Percentiles rank a stretch among this genome's conserved stretches.
phyloP scores from a whole-genome alignment of 2,329 filamentous ascomycete genomes.

The Talaromyces sp. region DNA sequence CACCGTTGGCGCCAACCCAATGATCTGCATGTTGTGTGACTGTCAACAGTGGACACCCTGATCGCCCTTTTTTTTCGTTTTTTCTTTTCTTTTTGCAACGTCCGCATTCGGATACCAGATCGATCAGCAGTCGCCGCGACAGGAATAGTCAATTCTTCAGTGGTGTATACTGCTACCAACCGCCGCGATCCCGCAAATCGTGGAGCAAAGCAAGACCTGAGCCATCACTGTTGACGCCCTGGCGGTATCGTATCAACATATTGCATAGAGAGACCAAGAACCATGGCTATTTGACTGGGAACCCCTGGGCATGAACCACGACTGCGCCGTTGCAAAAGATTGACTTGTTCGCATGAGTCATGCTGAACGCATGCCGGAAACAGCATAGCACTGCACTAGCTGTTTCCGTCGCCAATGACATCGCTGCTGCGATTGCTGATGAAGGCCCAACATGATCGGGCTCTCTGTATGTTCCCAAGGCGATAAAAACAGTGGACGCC shows the following conservation, averaged over 20 bases:
- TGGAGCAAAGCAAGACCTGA: neutral
- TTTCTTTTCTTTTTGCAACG: neutral
- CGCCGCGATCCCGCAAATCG: neutral
- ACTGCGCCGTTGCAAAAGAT: neutral
- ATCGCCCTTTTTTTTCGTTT: neutral
- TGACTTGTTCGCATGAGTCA: neutral
- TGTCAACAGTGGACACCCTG: neutral
- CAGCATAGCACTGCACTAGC: neutral
- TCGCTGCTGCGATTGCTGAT: neutral
- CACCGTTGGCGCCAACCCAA: neutral
- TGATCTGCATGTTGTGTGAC: neutral
- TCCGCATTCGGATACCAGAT: neutral
- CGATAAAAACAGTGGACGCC: neutral
- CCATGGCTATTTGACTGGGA: neutral
- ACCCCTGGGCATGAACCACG: neutral
- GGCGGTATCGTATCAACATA: neutral
- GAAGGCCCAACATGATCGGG: neutral
- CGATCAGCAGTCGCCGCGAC: neutral
- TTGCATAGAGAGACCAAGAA: neutral
- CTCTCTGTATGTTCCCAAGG: neutral
- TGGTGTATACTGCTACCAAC: neutral
- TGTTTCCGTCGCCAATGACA: neutral
- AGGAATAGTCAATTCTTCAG: neutral
- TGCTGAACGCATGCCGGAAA: neutral
- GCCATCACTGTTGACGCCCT: neutral